These are phyloP conservation scores for Teunomyces aglyptinius DNA, from an alignment of 805 yeast genomes.

Conservation along the genomic window DNA sequence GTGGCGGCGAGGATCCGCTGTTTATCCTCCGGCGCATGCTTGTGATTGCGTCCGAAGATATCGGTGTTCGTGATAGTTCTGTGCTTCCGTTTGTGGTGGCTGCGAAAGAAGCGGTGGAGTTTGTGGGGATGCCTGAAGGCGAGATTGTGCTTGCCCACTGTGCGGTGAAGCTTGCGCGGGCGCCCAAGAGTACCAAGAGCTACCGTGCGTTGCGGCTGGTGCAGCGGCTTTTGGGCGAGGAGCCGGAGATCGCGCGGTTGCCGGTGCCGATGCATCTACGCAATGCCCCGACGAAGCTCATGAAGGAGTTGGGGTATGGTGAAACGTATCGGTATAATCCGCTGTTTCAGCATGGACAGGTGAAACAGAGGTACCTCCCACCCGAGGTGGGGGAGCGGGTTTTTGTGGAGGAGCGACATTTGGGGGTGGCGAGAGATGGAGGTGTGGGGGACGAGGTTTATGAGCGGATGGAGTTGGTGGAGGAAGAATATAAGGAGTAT, in stretches of 20 bases:
- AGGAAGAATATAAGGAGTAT: constrained; percentile 13
- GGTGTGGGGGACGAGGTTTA: constrained; percentile 13
- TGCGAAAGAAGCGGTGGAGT: constrained; percentile 81
- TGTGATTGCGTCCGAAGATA: constrained; percentile 91
- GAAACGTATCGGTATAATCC: constrained; percentile 90
- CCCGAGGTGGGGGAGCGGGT: constrained; percentile 42
- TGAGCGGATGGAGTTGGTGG: constrained; percentile 9
- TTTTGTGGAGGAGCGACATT: constrained; percentile 56
- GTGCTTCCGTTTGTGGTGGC: constrained; percentile 86
- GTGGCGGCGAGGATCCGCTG: constrained; percentile 92
- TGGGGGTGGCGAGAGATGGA: constrained; percentile 41
- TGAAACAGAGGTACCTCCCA: constrained; percentile 76
- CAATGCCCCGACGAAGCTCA: constrained; percentile 90
- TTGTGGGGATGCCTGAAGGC: constrained; percentile 93
- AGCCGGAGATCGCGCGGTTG: constrained; percentile 59
- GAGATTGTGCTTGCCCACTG: constrained; percentile 88
- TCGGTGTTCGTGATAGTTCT: constrained; percentile 81
- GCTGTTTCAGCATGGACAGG: constrained; percentile 65
- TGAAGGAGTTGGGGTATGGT: constrained; percentile 86
- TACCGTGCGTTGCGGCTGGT: constrained; percentile 76
- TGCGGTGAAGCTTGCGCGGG: constrained; percentile 83
- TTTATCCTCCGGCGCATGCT: constrained; percentile 90
- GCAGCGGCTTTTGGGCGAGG: constrained; percentile 53
- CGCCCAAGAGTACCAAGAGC: constrained; percentile 82
- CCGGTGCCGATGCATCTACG: constrained; percentile 80